These are phyloP conservation scores for Cornus controversa DNA, from an alignment of 148 eudicot genomes.

Conservation along the genomic window DNA sequence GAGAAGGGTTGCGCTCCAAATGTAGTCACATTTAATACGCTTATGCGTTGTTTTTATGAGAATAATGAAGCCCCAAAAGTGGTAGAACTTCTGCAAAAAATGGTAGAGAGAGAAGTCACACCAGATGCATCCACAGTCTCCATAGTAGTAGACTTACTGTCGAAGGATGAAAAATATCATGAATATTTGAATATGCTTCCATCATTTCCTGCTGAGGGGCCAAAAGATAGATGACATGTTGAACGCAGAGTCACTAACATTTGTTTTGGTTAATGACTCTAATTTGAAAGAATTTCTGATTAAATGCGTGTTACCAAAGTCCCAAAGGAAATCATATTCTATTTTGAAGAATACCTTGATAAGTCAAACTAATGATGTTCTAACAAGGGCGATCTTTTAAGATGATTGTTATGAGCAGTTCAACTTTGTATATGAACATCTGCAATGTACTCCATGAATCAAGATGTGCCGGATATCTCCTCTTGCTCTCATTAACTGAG, in stretches of 20 bases:
- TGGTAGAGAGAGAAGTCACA: slow-evolving; percentile 13
- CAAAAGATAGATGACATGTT: slow-evolving; percentile 26
- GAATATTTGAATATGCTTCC: slow-evolving; percentile 15
- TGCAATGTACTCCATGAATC: no score
- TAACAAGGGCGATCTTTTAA: no score
- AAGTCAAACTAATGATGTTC: no score
- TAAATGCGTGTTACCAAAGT: neutral
- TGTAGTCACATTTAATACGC: slow-evolving; percentile 13
- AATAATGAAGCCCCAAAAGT: slow-evolving; percentile 16
- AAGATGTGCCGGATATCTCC: no score
- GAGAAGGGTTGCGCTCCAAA: slow-evolving; percentile 24
- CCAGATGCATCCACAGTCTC: slow-evolving; percentile 21
- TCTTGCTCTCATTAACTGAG: no score
- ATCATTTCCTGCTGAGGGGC: slow-evolving; percentile 5
- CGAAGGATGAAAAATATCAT: neutral
- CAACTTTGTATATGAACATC: no score
- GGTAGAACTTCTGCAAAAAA: slow-evolving; percentile 20
- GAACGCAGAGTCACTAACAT: slow-evolving; percentile 22
- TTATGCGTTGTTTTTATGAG: slow-evolving; percentile 16
- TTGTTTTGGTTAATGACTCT: neutral
- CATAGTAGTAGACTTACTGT: slow-evolving; percentile 2
- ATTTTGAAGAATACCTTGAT: no score
- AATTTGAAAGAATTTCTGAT: neutral
- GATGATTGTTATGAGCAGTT: no score
- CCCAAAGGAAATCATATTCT: no score